A percentile compares a stretch with the other conserved stretches of the same genome.
Conservation (phyloP, 768 basidiomycete genomes). For the Daedalea quercina region DNA sequence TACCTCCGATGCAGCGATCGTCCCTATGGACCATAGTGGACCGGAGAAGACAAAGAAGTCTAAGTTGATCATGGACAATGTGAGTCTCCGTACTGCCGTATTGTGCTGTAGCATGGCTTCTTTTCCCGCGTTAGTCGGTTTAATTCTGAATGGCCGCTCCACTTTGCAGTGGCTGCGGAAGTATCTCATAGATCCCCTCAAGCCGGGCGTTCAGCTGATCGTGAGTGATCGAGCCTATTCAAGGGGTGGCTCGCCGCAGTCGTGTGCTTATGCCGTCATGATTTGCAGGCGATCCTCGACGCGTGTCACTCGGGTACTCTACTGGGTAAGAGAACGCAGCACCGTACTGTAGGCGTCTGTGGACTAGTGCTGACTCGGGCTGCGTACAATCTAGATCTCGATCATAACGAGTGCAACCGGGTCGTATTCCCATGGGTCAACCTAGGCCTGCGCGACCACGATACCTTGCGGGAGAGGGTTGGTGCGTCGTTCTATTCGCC, state of each 20-base stretch:
- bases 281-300: constrained; percentile 13
- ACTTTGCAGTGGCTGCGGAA: constrained; percentile 9
- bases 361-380: neutral
- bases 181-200: constrained; percentile 11
- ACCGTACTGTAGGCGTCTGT: neutral
- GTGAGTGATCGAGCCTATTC: neutral
- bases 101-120: neutral
- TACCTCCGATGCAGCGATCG: neutral
- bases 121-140: too few species aligned
- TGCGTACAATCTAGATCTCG: constrained; percentile 2
- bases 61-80: constrained; percentile 10
- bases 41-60: neutral
- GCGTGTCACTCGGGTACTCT: constrained; percentile 16
- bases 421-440: neutral
- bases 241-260: neutral
- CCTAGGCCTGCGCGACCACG: neutral
- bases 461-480: neutral
- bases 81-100: neutral
- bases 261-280: too few species aligned
- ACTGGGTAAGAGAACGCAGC: too few species aligned
- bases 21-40: constrained; percentile 1
- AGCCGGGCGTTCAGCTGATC: constrained; percentile 6
- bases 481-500: neutral
- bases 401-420: constrained; percentile 11
- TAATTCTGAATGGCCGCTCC: too few species aligned